A percentile compares a stretch with the other conserved stretches of the same genome.
phyloP scores from a whole-genome alignment of 495 filamentous ascomycete genomes.

The Aspergillus ostianus region DNA sequence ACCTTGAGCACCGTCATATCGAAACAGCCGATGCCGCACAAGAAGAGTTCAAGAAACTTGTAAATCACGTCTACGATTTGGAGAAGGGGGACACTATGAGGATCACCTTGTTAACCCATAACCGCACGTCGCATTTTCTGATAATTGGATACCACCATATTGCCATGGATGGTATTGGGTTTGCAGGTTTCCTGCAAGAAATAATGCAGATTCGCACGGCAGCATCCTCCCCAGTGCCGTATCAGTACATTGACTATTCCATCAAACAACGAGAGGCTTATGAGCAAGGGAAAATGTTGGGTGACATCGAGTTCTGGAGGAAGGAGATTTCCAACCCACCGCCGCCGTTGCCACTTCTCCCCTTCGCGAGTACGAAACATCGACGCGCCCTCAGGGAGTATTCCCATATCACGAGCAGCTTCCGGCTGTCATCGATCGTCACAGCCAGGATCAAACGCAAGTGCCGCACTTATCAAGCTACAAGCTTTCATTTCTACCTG shows the following conservation, averaged over 20 bases:
- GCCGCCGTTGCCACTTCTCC: conserved; percentile 30
- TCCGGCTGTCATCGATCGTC: conserved; percentile 16
- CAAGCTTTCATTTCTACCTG: conserved; percentile 46
- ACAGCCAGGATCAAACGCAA: conserved; percentile 17
- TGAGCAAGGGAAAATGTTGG: background rate
- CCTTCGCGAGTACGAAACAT: conserved; percentile 15
- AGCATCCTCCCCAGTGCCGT: background rate
- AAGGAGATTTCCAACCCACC: background rate
- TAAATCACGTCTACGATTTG: background rate
- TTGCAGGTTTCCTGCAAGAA: background rate
- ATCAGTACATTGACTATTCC: background rate
- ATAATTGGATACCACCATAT: background rate
- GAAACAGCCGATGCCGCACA: background rate
- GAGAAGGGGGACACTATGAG: background rate
- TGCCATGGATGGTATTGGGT: background rate
- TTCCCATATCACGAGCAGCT: conserved; percentile 8
- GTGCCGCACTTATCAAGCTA: conserved; percentile 23
- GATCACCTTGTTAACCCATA: background rate
- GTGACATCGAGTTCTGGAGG: background rate
- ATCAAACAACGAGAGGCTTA: background rate
- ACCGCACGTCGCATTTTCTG: background rate
- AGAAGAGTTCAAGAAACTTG: background rate
- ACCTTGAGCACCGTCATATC: background rate
- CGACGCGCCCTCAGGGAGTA: conserved; percentile 1
- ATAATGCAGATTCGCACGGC: background rate